A percentile compares a stretch with the other conserved stretches of the same genome.
Conservation (phyloP, 345 rosid genomes). For the Eucalyptus coolabah region DNA sequence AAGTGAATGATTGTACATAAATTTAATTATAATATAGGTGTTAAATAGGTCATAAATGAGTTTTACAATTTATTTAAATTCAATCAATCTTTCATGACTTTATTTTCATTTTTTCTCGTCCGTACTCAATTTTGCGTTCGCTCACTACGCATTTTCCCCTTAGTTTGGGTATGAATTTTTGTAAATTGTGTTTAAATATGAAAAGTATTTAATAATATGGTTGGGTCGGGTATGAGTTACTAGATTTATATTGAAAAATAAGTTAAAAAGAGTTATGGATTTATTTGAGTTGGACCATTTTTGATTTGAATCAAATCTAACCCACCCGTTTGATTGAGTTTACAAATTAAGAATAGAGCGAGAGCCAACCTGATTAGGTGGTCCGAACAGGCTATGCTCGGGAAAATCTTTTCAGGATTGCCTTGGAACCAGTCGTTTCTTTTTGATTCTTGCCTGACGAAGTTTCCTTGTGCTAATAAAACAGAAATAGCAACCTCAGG, state of each 20-base stretch:
- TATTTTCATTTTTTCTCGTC: too few species aligned
- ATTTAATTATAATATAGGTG: too few species aligned
- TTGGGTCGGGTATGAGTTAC: accelerated
- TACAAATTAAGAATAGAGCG: neutral
- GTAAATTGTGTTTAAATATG: too few species aligned
- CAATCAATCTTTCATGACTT: too few species aligned
- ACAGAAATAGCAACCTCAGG: neutral
- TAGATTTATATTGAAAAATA: too few species aligned
- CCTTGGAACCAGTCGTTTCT: neutral
- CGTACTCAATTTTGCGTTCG: accelerated
- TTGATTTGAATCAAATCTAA: accelerated
- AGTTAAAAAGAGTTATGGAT: neutral
- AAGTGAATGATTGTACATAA: neutral
- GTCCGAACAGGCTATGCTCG: neutral
- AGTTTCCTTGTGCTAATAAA: neutral
- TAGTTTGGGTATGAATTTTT: neutral
- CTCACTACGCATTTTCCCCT: neutral
- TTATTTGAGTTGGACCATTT: too few species aligned
- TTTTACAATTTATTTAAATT: too few species aligned
- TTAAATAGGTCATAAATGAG: too few species aligned
- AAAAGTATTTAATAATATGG: too few species aligned
- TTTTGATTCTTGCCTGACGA: neutral
- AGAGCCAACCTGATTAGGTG: neutral
- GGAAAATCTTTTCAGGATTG: neutral
- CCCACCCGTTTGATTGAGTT: neutral